A percentile compares a stretch with the other conserved stretches of the same genome.
Conservation (phyloP, 2,329 filamentous ascomycete genomes). For the Penicillium olsonii region DNA sequence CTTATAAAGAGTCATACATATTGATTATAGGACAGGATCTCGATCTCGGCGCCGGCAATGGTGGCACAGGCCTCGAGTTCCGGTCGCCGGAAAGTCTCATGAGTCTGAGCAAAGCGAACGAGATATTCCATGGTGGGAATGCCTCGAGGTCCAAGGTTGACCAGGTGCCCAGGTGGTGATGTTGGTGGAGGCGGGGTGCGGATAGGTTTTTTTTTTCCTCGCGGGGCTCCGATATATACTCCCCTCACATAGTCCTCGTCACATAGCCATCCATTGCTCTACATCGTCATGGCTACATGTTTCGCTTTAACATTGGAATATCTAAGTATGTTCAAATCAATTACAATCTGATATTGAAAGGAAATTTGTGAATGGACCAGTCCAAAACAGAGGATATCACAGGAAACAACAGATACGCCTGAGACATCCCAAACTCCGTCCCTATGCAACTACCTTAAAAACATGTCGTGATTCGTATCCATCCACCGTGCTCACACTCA, state of each 20-base stretch:
- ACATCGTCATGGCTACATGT: too few species aligned
- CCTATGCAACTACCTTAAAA: constrained; percentile 45
- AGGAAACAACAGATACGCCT: constrained; percentile 21
- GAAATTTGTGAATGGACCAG: neutral
- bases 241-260: too few species aligned
- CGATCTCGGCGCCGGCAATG: constrained; percentile 65
- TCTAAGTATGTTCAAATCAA: too few species aligned
- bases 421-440: constrained; percentile 34
- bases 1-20: constrained; percentile 58
- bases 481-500: constrained; percentile 57
- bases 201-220: constrained; percentile 16
- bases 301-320: too few species aligned
- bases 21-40: constrained; percentile 73
- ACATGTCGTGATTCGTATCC: constrained; percentile 49
- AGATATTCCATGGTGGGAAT: constrained; percentile 68
- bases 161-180: neutral
- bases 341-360: neutral
- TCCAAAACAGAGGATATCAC: neutral
- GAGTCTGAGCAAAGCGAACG: constrained; percentile 83
- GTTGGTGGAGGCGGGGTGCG: constrained; percentile 18
- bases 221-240: constrained; percentile 14
- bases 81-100: constrained; percentile 85
- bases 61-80: constrained; percentile 81
- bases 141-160: neutral
- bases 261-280: too few species aligned